A percentile compares a stretch with the other conserved stretches of the same genome.
Conservation (phyloP, 2,329 filamentous ascomycete species). For the Calonectria multiphialidica region DNA sequence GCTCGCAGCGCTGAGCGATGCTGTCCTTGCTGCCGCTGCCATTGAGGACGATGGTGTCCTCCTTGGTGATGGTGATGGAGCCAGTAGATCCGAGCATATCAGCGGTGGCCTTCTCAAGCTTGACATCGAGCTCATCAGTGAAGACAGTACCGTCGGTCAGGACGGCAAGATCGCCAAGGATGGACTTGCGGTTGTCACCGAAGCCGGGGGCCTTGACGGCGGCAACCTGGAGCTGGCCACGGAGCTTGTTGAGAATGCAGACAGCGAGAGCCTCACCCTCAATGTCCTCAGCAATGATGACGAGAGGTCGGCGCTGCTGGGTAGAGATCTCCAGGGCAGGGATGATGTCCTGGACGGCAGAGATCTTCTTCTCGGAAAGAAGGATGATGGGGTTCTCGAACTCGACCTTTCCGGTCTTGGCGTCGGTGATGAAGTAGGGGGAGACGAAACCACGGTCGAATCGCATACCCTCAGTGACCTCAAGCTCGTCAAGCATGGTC, state of each 20-base stretch:
- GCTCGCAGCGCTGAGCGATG: conserved; percentile 96
- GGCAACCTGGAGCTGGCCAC: conserved; percentile 97
- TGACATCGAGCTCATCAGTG: conserved; percentile 97
- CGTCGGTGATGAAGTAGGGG: conserved; percentile 99
- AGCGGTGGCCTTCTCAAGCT: conserved; percentile 96
- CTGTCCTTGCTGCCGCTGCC: conserved; percentile 95
- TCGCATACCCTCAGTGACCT: conserved; percentile 99
- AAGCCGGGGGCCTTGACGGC: conserved; percentile 99
- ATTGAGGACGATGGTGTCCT: conserved; percentile 99
- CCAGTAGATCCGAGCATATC: conserved; percentile 98
- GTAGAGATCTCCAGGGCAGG: conserved; percentile 97
- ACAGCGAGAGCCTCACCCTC: conserved; percentile 98
- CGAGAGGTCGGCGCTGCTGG: conserved; percentile 91
- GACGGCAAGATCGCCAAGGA: conserved; percentile 95
- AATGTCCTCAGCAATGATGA: conserved; percentile 99
- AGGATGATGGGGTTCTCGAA: conserved; percentile 99
- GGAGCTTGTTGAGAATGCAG: conserved; percentile 99
- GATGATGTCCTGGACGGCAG: conserved; percentile 98
- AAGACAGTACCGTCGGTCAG: conserved; percentile 98
- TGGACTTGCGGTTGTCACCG: conserved; percentile 99
- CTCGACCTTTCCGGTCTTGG: conserved; percentile 99
- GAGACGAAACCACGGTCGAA: conserved; percentile 99
- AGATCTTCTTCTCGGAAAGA: conserved; percentile 99
- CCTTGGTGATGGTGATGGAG: conserved; percentile 99
- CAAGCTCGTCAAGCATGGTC: conserved; percentile 96